Evolutionary conservation across 495 filamentous ascomycete species (phyloP), one percentile per base, ranked within the genome.

Genomic region (Platismatia glauca): DNA sequence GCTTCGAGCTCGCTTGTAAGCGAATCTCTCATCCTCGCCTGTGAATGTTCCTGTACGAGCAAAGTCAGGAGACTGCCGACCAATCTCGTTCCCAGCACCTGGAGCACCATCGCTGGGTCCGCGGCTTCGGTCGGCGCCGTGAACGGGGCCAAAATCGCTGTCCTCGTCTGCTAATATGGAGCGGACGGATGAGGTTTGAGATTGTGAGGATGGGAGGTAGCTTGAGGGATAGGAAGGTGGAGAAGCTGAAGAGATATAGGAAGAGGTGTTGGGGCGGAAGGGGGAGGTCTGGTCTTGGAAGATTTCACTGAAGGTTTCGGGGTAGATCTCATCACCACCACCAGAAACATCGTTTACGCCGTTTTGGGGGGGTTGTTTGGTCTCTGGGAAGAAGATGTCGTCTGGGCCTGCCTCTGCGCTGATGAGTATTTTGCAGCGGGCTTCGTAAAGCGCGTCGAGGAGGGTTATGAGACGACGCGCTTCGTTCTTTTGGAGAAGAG

Each of bases 21-120:
- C 87, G 67, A 90, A 91, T 16, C 76, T 75, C 70, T 89, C 87
- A 69, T 89, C 87, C 69, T 88, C 84, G 22, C 87, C 88, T 0
- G 83, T 89, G 65, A 89, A 87, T 0, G 77, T 78, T 37, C 74
- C 71, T 0, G 81, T 79, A 43, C 81, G 76, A 41, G 73, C 75
- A 63, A 89, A 89, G 66, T 68, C 58, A 2, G 66, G 64, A 27
- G 44, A 22, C 4, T 65, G 63, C 15, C 60, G 59, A 52, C 67
- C 70, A 33, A 69, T 66, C 27, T 70, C 68, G 24, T 66, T 65
- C 15, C 67, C 67, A 15, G 65, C 65, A 15, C 66, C 68, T 0
- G 68, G 68, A 44, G 37, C 48, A 35, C 65, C 66, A 41, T 68
- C 63, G 48, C 64, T 60, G 37, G 64, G 61, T 16, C 66, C 67